Evolutionary conservation across 2,329 filamentous ascomycete species (phyloP), one percentile per base, ranked within the genome.

Genomic region (Boeremia lycopersici): DNA sequence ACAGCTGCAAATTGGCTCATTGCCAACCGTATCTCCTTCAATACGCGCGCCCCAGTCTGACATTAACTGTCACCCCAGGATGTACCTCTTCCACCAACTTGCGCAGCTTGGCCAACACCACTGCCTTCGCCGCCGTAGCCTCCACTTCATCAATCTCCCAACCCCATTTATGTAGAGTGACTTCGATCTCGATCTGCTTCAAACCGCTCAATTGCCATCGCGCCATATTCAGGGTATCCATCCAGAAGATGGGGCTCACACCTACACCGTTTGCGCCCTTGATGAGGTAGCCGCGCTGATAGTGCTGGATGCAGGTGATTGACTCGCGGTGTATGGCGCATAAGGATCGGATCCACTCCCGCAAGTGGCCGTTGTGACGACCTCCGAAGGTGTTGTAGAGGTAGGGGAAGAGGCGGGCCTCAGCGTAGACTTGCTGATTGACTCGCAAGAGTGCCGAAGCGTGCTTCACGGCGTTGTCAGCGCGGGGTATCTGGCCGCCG

Each of bases 161-260:
- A 3, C 43, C 26, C 50, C 50, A 53, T 26, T 48, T 53, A 10
- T 26, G 19, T 19, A 54, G 40, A 13, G 40, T 15, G 6, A 54
- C 39, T 15, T 54, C 51, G 11, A 54, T 35, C 12, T 48, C 31
- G 8, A 54, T 45, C n/a, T 29, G 51, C 34, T 49, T 44, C 34
- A 54, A 28, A 6, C 45, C 51, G 1, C 44, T 26, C 28, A 54
- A 25, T 4, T 34, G 15, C 45, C 40, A 45, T 10, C 39, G 3
- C 13, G 2, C 11, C 17, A 54, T 29, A 1, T 23, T 38, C 2
- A 45, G 45, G 6, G n/a, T 19, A 13, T 48, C 45, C 51, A 54
- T 54, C 51, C 45, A 54, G 29, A 54, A 54, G 6, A 19, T 48
- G 6, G 51, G 51, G 11, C 26, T 54, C 1, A 45, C 35, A 10